Evolutionary conservation across 306 rosid genomes (phyloP), one percentile per base, ranked within the genome.

Genomic region (Gastrolobium bilobum): DNA sequence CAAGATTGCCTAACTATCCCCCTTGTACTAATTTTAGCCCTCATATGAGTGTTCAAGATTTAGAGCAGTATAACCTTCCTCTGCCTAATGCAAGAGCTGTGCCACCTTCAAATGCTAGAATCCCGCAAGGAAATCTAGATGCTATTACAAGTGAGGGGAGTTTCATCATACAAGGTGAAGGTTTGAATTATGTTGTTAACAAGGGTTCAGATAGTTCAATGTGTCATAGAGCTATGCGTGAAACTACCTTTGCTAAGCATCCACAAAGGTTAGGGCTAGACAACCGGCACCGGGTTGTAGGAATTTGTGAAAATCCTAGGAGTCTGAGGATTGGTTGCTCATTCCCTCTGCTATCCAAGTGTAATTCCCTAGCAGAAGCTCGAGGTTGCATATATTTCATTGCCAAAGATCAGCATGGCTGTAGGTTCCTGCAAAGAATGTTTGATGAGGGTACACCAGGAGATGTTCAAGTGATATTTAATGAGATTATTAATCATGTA

Each of bases 341-440:
- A 38, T 73, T 59, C 13, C 46, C 86, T 53, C 9, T 38, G 59
- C 77, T 44, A 14, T 42, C 81, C 10, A 84, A 66, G 73, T 86
- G 54, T 79, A 82, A 47, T 74, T 86, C 89, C 33, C 46, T 89
- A 30, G 75, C 74, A 2, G 90, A 86, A 59, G 89, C 68, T 47
- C 76, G 66, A 40, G 90, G 89, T 9, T 62, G 2, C 37, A 73
- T 89, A 46, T 83, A 79, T 71, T 79, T 63, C 30, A 30, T 84
- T 35, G 91, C 93, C 64, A 85, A 83, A 68, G 89, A 89, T 65
- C 89, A 84, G 85, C 64, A 82, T 50, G 93, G 93, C 59, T 87
- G 91, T 83, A 84, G 91, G 54, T 76, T 83, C 79, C 59, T 89
- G 68, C 89, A 83, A 64, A 79, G 59, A 66, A 64, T 67, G 68